Conservation (phyloP, 2,329 filamentous ascomycete genomes). For the Neopestalotiopsis sp. region DNA sequence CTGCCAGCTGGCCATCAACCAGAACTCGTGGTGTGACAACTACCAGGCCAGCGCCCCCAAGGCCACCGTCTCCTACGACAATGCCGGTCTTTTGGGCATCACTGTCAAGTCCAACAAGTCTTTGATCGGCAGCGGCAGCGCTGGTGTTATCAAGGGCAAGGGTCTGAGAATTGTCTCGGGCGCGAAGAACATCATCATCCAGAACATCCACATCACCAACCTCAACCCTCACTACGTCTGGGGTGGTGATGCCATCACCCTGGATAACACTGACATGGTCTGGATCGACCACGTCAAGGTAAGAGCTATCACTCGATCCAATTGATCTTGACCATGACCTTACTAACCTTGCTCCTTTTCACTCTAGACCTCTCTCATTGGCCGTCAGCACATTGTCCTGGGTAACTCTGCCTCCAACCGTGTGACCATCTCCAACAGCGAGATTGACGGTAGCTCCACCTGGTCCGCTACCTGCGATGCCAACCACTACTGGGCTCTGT, state of each 20-base stretch:
- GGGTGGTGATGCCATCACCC: constrained; percentile 64
- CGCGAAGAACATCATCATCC: constrained; percentile 54
- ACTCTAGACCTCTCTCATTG: constrained; percentile 41
- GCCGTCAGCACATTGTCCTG: constrained; percentile 47
- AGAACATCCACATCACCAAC: constrained; percentile 61
- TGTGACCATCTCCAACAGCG: constrained; percentile 51
- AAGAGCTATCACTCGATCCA: not conserved
- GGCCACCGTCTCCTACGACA: constrained; percentile 53
- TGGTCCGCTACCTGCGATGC: constrained; percentile 48
- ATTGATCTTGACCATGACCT: no score
- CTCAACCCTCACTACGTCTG: constrained; percentile 64
- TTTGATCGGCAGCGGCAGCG: constrained; percentile 56
- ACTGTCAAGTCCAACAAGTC: constrained; percentile 63
- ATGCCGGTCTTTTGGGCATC: constrained; percentile 56
- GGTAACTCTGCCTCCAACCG: constrained; percentile 39
- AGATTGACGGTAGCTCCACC: constrained; percentile 46
- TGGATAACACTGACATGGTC: constrained; percentile 24
- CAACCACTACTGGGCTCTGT: constrained; percentile 52
- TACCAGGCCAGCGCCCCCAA: constrained; percentile 59
- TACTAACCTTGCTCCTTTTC: constrained; percentile 15
- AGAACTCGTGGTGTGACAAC: constrained; percentile 64
- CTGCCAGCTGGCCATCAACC: constrained; percentile 67
- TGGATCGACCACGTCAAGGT: constrained; percentile 31
- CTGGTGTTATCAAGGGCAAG: constrained; percentile 54
- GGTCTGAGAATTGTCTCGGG: constrained; percentile 35